Evolutionary conservation across 148 eudicot species (phyloP).

Genomic region (Tetragonia tetragonoides): DNA sequence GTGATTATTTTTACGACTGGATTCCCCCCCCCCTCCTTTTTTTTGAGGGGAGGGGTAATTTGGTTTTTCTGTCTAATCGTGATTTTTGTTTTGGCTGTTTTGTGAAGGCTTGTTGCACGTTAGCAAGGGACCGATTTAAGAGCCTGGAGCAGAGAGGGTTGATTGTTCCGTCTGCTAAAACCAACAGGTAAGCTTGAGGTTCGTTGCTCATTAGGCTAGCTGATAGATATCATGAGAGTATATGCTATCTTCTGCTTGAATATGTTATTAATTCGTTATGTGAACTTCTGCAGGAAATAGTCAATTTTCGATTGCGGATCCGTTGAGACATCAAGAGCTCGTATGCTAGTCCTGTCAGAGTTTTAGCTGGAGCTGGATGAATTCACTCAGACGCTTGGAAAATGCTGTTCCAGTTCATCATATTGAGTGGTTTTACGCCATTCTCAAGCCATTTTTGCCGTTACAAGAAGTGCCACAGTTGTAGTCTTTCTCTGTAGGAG

Average conservation of each 20-base stretch:
- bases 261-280: too few relatives aligned
- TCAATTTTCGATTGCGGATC: neutral
- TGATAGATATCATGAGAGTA: neutral
- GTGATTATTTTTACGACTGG: too few relatives aligned
- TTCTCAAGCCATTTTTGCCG: too few relatives aligned
- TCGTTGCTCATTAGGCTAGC: neutral
- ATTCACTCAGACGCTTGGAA: too few relatives aligned
- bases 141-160: conserved; percentile 95
- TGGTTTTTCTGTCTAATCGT: too few relatives aligned
- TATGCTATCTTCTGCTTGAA: neutral
- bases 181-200: conserved; percentile 52
- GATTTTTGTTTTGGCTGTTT: neutral
- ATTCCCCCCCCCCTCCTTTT: too few relatives aligned
- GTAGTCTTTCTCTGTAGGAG: too few relatives aligned
- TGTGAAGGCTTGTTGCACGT: conserved; percentile 80
- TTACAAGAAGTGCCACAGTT: too few relatives aligned
- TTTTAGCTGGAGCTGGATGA: neutral
- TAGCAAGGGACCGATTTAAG: conserved; percentile 86
- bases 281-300: neutral
- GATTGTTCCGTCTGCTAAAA: conserved; percentile 68
- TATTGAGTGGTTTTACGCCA: too few relatives aligned
- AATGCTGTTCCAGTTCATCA: too few relatives aligned
- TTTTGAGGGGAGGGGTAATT: too few relatives aligned
- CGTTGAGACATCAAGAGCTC: neutral
- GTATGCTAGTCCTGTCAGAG: neutral